Evolutionary conservation across 2,329 filamentous ascomycete species (phyloP), one percentile per base, ranked within the genome.

Genomic region (Nothopassalora personata): DNA sequence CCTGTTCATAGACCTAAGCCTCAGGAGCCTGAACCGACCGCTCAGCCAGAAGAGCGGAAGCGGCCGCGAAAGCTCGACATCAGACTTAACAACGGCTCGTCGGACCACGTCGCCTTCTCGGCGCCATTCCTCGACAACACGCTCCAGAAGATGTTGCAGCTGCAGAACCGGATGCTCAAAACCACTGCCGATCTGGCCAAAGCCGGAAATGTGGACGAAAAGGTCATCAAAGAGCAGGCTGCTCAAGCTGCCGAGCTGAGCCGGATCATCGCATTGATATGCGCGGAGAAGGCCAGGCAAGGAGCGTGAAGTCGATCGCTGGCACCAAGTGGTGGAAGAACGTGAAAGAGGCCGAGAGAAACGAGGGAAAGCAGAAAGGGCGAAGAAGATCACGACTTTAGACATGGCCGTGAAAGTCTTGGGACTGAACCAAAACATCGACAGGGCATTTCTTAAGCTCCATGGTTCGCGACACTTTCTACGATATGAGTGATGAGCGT

Each of bases 51-150:
- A 53, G 68, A 73, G 63, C 74, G 73, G 60, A 78, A 76, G 69
- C 71, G 71, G 3, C 79, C 79, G 3, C 73, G 79, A 36, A 81
- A 81, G 64, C 76, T 81, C 49, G 79, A 81, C 59, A 78, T 81
- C 72, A 72, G 79, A 19, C 72, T 80, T 4, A 74, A 74, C 31
- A 71, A 70, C 55, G 48, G 56, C 51, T 66, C 70, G 15, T 68
- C 69, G 27, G 71, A 74, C 49, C 74, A 73, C 57, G 72, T 81
- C 60, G 76, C 76, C 36, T 81, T 81, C 71, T 79, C 76, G n/a
- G 78, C 79, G 0, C 78, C 79, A 0, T 81, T 81, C 72, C 76
- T 81, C 54, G 79, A 81, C 72, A 81, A 80, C 67, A 80, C 78
- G 5, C 73, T 81, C 1, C 72, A 76, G 55, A 81, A 80, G 73